Evolutionary conservation across 768 basidiomycete genomes (phyloP).

Genomic region (Mycena rebaudengoi): DNA sequence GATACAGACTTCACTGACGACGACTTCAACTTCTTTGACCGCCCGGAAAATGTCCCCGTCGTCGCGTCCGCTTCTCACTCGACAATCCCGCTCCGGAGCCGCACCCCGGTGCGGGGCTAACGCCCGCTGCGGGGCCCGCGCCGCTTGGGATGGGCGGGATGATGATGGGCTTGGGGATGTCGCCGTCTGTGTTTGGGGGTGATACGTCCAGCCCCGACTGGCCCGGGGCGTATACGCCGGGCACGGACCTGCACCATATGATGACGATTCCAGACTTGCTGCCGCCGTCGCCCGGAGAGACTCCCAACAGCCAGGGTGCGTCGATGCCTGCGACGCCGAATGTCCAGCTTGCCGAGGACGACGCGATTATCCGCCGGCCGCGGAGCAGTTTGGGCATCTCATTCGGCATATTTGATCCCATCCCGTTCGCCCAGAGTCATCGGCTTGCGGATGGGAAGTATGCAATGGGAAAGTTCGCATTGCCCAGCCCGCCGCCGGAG

Average conservation of each 20-base stretch:
- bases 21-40: slow-evolving; percentile 90
- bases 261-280: slow-evolving; percentile 50
- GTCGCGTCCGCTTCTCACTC: no score
- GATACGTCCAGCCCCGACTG: slow-evolving; percentile 29
- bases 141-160: slow-evolving; percentile 37
- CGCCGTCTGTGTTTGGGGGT: slow-evolving; percentile 37
- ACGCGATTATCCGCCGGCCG: slow-evolving; percentile 32
- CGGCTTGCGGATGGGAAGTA: slow-evolving; percentile 78
- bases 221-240: slow-evolving; percentile 26
- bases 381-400: slow-evolving; percentile 24
- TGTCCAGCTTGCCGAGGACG: slow-evolving; percentile 50
- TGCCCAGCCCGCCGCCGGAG: slow-evolving; percentile 71
- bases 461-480: slow-evolving; percentile 72
- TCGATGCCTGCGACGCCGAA: slow-evolving; percentile 61
- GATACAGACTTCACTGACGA: slow-evolving; percentile 83
- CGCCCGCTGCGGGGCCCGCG: slow-evolving; percentile 42
- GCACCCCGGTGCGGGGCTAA: slow-evolving; percentile 34
- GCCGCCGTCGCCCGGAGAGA: slow-evolving; percentile 61
- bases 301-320: slow-evolving; percentile 49
- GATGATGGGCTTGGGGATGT: slow-evolving; percentile 30
- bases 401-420: slow-evolving; percentile 67
- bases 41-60: slow-evolving; percentile 43
- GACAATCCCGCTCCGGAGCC: no score
- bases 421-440: slow-evolving; percentile 75
- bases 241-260: slow-evolving; percentile 40